A percentile compares a stretch with the other conserved stretches of the same genome.
These are phyloP conservation scores for Vicia villosa DNA, from an alignment of 306 rosid genomes.

Conservation along the genomic window DNA sequence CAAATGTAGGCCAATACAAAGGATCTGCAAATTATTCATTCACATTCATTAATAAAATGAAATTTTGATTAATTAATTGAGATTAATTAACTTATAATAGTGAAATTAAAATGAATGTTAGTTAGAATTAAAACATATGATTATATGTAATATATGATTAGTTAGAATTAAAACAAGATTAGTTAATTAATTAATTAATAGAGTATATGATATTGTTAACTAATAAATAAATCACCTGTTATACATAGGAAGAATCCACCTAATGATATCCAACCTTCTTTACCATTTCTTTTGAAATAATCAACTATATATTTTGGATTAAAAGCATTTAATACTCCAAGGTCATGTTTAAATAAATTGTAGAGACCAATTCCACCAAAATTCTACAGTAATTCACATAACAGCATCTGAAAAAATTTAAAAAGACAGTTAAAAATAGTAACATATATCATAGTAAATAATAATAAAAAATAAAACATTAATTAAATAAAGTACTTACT, in stretches of 20 bases:
- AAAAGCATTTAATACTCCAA: constrained; percentile 47
- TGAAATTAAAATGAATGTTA: no score
- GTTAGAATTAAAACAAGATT: constrained; percentile 14
- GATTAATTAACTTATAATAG: no score
- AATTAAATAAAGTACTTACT: constrained; percentile 31
- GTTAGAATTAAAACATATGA: constrained; percentile 46
- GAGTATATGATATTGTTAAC: neutral
- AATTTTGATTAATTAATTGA: no score
- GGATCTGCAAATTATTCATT: constrained; percentile 45
- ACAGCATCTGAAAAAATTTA: constrained; percentile 36
- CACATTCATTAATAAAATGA: neutral
- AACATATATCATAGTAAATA: neutral
- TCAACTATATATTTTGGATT: constrained; percentile 52
- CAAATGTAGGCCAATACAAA: constrained; percentile 85
- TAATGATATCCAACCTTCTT: constrained; percentile 50
- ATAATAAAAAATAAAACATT: neutral
- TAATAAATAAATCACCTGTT: constrained; percentile 31
- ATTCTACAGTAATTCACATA: constrained; percentile 49
- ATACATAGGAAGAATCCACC: constrained; percentile 55
- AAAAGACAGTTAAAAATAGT: no score
- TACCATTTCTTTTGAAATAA: constrained; percentile 51
- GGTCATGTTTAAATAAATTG: constrained; percentile 46
- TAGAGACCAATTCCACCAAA: constrained; percentile 43
- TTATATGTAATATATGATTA: neutral
- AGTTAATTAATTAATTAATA: neutral